phyloP scores from a whole-genome alignment of 192 early-diverging fungal genomes.

The Coemansia sp. region DNA sequence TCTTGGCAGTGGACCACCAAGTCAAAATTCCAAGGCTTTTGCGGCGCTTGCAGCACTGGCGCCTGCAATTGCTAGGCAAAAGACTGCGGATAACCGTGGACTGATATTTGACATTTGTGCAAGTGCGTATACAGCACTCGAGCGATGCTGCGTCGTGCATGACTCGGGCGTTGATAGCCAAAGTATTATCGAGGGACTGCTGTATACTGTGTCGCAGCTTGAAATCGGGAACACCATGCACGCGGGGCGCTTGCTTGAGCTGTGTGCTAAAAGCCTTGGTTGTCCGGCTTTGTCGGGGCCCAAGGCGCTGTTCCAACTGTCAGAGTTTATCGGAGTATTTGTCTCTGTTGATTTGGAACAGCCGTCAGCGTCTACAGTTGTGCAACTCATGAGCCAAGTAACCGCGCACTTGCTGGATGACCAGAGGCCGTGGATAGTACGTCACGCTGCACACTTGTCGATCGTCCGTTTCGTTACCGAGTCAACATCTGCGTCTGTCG shows the following conservation, averaged over 20 bases:
- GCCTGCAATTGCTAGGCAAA: neutral
- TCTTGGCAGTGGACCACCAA: neutral
- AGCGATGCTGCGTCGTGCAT: neutral
- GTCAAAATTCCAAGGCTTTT: neutral
- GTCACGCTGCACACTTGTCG: conserved; percentile 18
- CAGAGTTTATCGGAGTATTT: conserved; percentile 29
- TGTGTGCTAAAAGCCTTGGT: conserved; percentile 15
- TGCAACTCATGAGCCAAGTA: conserved; percentile 5
- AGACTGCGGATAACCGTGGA: neutral
- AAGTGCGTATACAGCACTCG: neutral
- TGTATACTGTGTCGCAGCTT: conserved; percentile 3
- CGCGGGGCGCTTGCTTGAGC: conserved; percentile 7
- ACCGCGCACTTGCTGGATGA: conserved; percentile 11
- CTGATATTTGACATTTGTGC: neutral
- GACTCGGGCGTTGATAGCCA: neutral
- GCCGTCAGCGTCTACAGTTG: neutral
- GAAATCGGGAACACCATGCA: neutral
- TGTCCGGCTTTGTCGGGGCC: neutral
- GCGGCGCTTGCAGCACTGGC: conserved; percentile 4
- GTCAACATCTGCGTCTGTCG: conserved; percentile 9
- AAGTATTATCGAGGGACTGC: neutral
- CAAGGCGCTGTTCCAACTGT: conserved; percentile 8
- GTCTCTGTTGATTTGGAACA: neutral
- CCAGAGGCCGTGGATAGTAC: conserved; percentile 20
- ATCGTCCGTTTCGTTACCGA: conserved; percentile 30